Evolutionary conservation across 768 basidiomycete genomes (phyloP), one percentile per base, ranked within the genome.

Genomic region (Kwoniella bestiolae): DNA sequence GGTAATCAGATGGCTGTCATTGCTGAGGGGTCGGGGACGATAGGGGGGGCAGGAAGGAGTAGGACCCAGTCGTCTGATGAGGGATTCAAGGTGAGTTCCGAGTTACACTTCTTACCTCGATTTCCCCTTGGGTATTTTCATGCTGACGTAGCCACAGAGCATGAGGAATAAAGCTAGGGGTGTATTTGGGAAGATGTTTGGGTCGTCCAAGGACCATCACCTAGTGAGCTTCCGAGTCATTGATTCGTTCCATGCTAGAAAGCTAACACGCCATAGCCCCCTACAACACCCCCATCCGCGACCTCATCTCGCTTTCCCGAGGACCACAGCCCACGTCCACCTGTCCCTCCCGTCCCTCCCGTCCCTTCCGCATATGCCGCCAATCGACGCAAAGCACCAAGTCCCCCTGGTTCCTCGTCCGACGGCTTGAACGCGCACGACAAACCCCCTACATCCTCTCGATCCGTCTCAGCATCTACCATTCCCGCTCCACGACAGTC

Each of bases 161-260:
- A 72, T 79, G 67, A 66, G 75, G 12, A 68, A 41, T 47, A 79
- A 71, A 52, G 78, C 78, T 11, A 76, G 67, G 63, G 78, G 78
- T 5, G 67, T 79, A 53, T 74, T 79, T 50, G 75, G 75, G 6
- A 62, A 75, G 35, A 77, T 79, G 74, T 79, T 79, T 60, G 70
- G 73, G 29, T 50, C 57, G 5, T 52, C 67, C 16, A 68, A 52
- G 57, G 46, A 58, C 9, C 49, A 61, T 50, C 49, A 41, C 29
- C n/a, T 25, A 5, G 52, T 63, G 18, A 55, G 60, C 34, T 3
- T 44, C 32, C 5, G 28, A 29, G 32, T 31, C 23, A 35, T 47
- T 44, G 12, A 16, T 18, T 12, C 44, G 16, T 14, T 25, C 9
- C 2, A n/a, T 25, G n/a, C 23, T 18, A 7, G 14, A 5, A 11